These are phyloP conservation scores for Cochlearia excelsa DNA, from an alignment of 345 rosid species.

Conservation along the genomic window DNA sequence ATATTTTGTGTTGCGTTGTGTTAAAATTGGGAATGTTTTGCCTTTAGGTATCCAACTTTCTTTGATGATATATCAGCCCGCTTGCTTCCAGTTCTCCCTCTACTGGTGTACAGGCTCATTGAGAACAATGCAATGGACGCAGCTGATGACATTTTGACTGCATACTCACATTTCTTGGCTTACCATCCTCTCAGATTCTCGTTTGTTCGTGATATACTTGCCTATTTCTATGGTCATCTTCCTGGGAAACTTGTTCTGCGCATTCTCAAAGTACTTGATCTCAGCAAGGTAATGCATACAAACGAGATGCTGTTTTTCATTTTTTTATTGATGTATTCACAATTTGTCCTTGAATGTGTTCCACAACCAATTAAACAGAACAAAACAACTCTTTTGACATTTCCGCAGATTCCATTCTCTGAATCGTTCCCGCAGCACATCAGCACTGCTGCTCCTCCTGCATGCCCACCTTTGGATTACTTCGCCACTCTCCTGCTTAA, in stretches of 20 bases:
- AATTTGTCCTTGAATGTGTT: background rate
- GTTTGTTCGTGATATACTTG: slow-evolving; percentile 94
- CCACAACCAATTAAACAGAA: slow-evolving; percentile 8
- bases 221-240: slow-evolving; percentile 93
- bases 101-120: slow-evolving; percentile 85
- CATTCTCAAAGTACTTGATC: slow-evolving; percentile 79
- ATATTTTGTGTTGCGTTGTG: slow-evolving; percentile 9
- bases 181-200: slow-evolving; percentile 87
- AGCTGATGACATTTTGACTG: slow-evolving; percentile 65
- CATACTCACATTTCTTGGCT: slow-evolving; percentile 62
- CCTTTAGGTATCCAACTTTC: slow-evolving; percentile 79
- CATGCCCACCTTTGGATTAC: slow-evolving; percentile 88
- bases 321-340: background rate
- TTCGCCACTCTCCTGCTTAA: slow-evolving; percentile 82
- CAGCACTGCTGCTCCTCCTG: slow-evolving; percentile 55
- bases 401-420: slow-evolving; percentile 79
- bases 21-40: background rate
- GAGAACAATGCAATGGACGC: slow-evolving; percentile 82
- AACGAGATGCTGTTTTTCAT: background rate
- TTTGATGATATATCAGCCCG: slow-evolving; percentile 92
- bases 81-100: slow-evolving; percentile 89
- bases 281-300: slow-evolving; percentile 58
- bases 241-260: slow-evolving; percentile 70
- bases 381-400: slow-evolving; percentile 8
- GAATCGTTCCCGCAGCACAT: slow-evolving; percentile 91